phyloP scores from a whole-genome alignment of 441 rosid species.

The Pelargonium citronellum region DNA sequence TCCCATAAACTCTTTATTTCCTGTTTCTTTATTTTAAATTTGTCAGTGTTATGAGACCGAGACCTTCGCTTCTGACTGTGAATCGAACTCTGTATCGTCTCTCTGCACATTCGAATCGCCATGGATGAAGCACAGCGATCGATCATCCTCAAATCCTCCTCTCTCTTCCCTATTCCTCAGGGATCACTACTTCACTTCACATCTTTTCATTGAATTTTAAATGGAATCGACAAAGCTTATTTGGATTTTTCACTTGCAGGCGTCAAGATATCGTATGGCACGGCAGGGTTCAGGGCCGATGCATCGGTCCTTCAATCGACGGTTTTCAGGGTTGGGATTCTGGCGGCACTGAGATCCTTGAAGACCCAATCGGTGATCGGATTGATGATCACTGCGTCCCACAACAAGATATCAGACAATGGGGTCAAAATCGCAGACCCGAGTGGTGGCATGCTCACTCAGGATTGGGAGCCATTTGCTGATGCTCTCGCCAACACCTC shows the following conservation, averaged over 20 bases:
- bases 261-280: conserved; percentile 67
- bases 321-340: conserved; percentile 62
- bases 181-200: conserved; percentile 20
- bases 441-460: conserved; percentile 79
- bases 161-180: conserved; percentile 48
- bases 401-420: conserved; percentile 66
- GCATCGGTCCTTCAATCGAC: conserved; percentile 68
- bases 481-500: conserved; percentile 69
- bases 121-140: conserved; percentile 58
- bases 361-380: conserved; percentile 63
- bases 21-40: too few species aligned
- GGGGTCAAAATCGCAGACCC: conserved; percentile 88
- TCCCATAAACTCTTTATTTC: too few species aligned
- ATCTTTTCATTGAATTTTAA: background rate
- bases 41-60: too few species aligned
- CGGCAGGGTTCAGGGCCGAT: conserved; percentile 78
- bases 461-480: conserved; percentile 90
- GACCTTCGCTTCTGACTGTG: too few species aligned
- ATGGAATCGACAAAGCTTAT: background rate
- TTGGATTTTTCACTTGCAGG: conserved; percentile 26
- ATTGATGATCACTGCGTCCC: conserved; percentile 91
- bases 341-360: conserved; percentile 75
- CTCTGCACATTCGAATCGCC: background rate
- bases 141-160: conserved; percentile 39
- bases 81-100: too few species aligned